These are phyloP conservation scores for Podaxis carcinomalis DNA, from an alignment of 768 basidiomycete species.

Conservation along the genomic window DNA sequence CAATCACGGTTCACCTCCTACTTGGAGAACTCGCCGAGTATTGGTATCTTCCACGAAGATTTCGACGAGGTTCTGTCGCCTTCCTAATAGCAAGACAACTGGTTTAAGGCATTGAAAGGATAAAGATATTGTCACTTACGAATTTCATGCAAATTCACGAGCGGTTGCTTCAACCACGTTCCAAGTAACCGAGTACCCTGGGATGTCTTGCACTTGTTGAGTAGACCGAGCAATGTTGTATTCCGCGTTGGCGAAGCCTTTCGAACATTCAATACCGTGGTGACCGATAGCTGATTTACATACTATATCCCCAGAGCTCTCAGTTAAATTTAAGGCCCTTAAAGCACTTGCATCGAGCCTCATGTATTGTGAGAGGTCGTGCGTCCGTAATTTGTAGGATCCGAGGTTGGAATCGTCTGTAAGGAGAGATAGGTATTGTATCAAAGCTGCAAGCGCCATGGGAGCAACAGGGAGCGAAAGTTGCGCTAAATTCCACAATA, in stretches of 20 bases:
- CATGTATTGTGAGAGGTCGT: slow-evolving; percentile 95
- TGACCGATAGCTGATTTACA: slow-evolving; percentile 11
- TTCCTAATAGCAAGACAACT: slow-evolving; percentile 42
- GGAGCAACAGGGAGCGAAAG: slow-evolving; percentile 75
- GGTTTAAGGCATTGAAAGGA: neutral
- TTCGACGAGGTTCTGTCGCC: slow-evolving; percentile 85
- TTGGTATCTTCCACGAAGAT: slow-evolving; percentile 77
- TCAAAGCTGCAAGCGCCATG: slow-evolving; percentile 74
- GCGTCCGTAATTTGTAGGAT: slow-evolving; percentile 75
- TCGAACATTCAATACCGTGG: neutral
- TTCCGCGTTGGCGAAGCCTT: slow-evolving; percentile 69
- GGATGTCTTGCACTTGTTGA: slow-evolving; percentile 95
- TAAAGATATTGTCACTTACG: slow-evolving; percentile 40
- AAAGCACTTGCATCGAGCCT: slow-evolving; percentile 93
- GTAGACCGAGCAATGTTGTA: slow-evolving; percentile 80
- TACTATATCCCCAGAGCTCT: slow-evolving; percentile 58
- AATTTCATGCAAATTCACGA: slow-evolving; percentile 92
- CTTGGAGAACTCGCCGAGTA: slow-evolving; percentile 70
- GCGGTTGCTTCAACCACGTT: slow-evolving; percentile 93
- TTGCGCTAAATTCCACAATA: slow-evolving; percentile 48
- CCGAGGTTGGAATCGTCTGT: slow-evolving; percentile 76
- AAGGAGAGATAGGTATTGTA: slow-evolving; percentile 77
- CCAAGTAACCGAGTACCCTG: slow-evolving; percentile 87
- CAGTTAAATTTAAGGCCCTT: slow-evolving; percentile 82
- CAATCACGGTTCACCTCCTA: slow-evolving; percentile 22